These are phyloP conservation scores for Naganishia vishniacii DNA, from an alignment of 768 basidiomycete genomes.

Conservation along the genomic window DNA sequence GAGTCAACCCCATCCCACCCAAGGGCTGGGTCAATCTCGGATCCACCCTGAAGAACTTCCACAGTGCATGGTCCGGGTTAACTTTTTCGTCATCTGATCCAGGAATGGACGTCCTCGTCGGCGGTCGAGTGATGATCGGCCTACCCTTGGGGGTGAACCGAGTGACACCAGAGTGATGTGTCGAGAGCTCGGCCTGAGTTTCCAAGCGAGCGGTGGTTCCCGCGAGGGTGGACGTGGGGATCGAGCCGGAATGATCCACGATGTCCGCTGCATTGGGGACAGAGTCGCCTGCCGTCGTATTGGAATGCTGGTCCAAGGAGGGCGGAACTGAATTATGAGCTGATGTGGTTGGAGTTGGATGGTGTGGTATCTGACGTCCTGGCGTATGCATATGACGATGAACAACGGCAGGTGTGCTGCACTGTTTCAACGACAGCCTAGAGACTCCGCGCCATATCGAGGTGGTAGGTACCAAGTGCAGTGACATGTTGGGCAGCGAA, in stretches of 20 bases:
- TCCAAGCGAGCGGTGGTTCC: constrained; percentile 16
- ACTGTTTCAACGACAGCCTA: neutral
- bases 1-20: constrained; percentile 23
- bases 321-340: constrained; percentile 20
- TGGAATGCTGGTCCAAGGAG: constrained; percentile 20
- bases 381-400: constrained; percentile 34
- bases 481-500: neutral
- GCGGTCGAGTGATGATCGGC: constrained; percentile 36
- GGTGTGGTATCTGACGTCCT: constrained; percentile 40
- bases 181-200: constrained; percentile 5
- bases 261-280: neutral
- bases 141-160: constrained; percentile 37
- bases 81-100: constrained; percentile 32
- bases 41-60: constrained; percentile 45
- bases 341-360: constrained; percentile 32
- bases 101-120: constrained; percentile 26
- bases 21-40: constrained; percentile 16
- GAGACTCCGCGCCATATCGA: neutral
- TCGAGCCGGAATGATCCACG: neutral
- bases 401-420: neutral
- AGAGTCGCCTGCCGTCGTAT: constrained; percentile 15
- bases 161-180: constrained; percentile 6
- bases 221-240: constrained; percentile 5
- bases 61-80: constrained; percentile 37
- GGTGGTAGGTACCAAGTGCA: neutral